These are phyloP conservation scores for Lentinula aciculospora DNA, from an alignment of 768 basidiomycete species.

Conservation along the genomic window DNA sequence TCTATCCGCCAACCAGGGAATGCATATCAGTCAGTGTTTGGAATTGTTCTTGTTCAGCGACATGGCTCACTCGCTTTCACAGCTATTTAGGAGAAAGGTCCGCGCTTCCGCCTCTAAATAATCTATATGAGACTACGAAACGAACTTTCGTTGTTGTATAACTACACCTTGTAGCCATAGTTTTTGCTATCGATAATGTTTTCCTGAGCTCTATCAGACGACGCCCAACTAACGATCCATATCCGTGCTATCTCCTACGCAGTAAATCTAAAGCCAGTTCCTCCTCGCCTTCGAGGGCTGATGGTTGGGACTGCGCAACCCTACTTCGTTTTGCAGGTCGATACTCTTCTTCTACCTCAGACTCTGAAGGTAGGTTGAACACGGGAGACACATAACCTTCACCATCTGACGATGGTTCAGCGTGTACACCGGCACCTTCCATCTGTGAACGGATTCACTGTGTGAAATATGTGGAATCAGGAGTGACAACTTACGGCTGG, in stretches of 20 bases:
- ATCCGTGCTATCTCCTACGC: conserved; percentile 14
- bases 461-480: neutral
- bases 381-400: conserved; percentile 72
- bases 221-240: neutral
- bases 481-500: conserved; percentile 20
- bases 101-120: neutral
- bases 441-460: conserved; percentile 10
- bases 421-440: conserved; percentile 24
- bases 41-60: neutral
- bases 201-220: neutral
- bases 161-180: conserved; percentile 34
- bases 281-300: conserved; percentile 48
- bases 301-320: conserved; percentile 13
- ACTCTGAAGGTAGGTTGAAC: conserved; percentile 47
- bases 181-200: conserved; percentile 2
- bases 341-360: conserved; percentile 25
- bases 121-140: conserved; percentile 9
- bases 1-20: conserved; percentile 71
- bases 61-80: neutral
- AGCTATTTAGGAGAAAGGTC: conserved; percentile 24
- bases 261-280: conserved; percentile 61
- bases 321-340: conserved; percentile 26
- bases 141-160: conserved; percentile 24
- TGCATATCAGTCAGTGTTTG: conserved; percentile 62
- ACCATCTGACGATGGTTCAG: conserved; percentile 36